A percentile compares a stretch with the other conserved stretches of the same genome.
Conservation (phyloP, 768 basidiomycete species). For the Mrakia blollopis region DNA sequence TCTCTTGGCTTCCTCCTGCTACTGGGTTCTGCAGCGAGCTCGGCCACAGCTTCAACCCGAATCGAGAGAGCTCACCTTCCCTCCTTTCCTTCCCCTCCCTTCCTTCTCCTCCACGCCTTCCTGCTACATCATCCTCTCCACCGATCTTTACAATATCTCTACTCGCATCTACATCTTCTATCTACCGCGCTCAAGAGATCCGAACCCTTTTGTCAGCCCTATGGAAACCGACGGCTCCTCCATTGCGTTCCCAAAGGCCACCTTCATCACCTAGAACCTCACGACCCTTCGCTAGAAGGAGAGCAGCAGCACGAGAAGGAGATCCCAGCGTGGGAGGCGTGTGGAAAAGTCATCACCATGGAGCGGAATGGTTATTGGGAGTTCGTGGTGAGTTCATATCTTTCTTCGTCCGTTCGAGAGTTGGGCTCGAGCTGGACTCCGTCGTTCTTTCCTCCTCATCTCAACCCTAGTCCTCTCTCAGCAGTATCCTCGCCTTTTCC, state of each 20-base stretch:
- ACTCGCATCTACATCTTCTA: too few species aligned
- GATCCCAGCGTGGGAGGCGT: conserved; percentile 84
- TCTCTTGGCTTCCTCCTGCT: conserved; percentile 26
- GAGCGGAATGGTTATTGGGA: conserved; percentile 87
- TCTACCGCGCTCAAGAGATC: conserved; percentile 2
- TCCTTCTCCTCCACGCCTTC: neutral
- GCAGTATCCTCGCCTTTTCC: neutral
- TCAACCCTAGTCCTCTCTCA: neutral
- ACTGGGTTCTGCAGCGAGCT: too few species aligned
- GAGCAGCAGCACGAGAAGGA: conserved; percentile 38
- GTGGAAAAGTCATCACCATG: conserved; percentile 71
- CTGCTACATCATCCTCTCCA: neutral
- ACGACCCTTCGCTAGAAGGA: neutral
- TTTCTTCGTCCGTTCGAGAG: neutral
- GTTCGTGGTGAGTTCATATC: conserved; percentile 62
- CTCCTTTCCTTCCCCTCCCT: conserved; percentile 14
- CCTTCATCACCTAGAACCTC: conserved; percentile 10
- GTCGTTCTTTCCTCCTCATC: neutral
- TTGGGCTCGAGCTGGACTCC: neutral
- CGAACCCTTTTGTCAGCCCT: conserved; percentile 84
- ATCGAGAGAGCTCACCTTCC: conserved; percentile 8
- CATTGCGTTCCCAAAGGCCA: conserved; percentile 55
- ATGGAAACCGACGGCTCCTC: conserved; percentile 83
- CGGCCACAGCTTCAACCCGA: neutral
- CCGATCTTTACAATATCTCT: neutral